Evolutionary conservation across 1,284 basidiomycete species (phyloP).

Genomic region (Trametes polyzona): DNA sequence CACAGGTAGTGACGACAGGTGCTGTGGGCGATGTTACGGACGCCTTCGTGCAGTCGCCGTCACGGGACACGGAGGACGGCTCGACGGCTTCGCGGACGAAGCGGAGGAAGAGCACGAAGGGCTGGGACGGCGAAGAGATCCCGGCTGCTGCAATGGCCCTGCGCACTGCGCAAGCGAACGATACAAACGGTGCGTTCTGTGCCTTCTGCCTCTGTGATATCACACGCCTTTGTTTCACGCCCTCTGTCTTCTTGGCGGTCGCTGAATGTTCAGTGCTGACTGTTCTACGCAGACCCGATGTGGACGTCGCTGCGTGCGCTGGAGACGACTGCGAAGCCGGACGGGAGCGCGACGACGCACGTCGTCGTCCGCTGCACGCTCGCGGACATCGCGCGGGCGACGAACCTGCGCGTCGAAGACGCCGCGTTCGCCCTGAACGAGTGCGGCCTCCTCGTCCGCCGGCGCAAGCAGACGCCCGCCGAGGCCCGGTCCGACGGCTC

Average conservation of each 20-base stretch:
- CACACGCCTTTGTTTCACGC: not conserved
- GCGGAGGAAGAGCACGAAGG: slow-evolving; percentile 58
- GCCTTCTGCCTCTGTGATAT: not conserved
- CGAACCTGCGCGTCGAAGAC: slow-evolving; percentile 85
- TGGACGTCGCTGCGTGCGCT: slow-evolving; percentile 54
- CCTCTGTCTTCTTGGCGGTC: not conserved
- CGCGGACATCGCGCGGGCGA: slow-evolving; percentile 75
- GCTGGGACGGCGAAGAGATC: slow-evolving; percentile 63
- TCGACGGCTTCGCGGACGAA: slow-evolving; percentile 38
- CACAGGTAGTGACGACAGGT: slow-evolving; percentile 46
- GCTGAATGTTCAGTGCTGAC: not conserved
- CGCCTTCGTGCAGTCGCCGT: slow-evolving; percentile 37
- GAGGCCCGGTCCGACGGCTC: not conserved
- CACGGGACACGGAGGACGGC: slow-evolving; percentile 42
- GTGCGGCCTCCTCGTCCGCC: slow-evolving; percentile 69
- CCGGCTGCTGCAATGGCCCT: slow-evolving; percentile 21
- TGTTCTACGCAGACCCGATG: slow-evolving; percentile 33
- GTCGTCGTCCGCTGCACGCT: slow-evolving; percentile 70
- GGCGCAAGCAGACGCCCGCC: slow-evolving; percentile 25
- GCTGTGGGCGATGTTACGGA: slow-evolving; percentile 44
- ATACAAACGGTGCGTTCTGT: slow-evolving; percentile 27
- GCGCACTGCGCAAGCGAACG: slow-evolving; percentile 27
- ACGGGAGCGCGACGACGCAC: slow-evolving; percentile 71
- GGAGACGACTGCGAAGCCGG: slow-evolving; percentile 57
- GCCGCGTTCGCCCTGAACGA: slow-evolving; percentile 88